phyloP scores from a whole-genome alignment of 1,139 yeast genomes.

The Hyphopichia wangnamkhiaoensis region DNA sequence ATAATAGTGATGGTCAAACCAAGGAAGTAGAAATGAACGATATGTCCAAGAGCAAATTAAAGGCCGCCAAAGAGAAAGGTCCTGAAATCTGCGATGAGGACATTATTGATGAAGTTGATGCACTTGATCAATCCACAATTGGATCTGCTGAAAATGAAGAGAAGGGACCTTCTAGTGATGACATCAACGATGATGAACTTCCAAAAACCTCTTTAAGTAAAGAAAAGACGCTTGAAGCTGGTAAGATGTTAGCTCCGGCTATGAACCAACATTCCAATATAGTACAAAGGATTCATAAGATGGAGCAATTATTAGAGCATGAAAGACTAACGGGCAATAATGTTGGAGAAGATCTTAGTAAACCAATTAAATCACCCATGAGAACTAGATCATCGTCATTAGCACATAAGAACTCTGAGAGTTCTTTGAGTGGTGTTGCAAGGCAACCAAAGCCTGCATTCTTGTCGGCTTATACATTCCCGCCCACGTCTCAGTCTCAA shows the following conservation, averaged over 20 bases:
- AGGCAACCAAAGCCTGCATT: neutral
- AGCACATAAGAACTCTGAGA: slow-evolving; percentile 16
- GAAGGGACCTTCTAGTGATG: slow-evolving; percentile 6
- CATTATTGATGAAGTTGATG: slow-evolving; percentile 2
- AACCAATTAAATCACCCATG: slow-evolving; percentile 1
- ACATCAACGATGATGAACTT: neutral
- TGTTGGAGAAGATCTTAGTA: slow-evolving; percentile 4
- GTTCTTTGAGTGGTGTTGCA: slow-evolving; percentile 7
- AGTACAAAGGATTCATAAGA: slow-evolving; percentile 26
- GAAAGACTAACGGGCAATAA: neutral
- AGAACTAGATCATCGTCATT: slow-evolving; percentile 3
- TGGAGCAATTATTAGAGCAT: slow-evolving; percentile 21
- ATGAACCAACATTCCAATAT: slow-evolving; percentile 15
- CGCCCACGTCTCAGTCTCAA: too few relatives aligned
- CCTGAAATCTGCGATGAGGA: neutral
- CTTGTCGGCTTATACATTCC: too few relatives aligned
- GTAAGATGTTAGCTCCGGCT: neutral
- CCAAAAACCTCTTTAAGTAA: neutral
- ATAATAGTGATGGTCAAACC: slow-evolving; percentile 32
- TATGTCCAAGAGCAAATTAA: slow-evolving; percentile 1
- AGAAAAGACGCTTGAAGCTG: too few relatives aligned
- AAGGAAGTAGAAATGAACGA: slow-evolving; percentile 13
- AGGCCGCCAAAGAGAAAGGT: neutral
- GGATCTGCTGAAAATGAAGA: slow-evolving; percentile 1
- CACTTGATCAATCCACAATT: slow-evolving; percentile 4